phyloP scores from a whole-genome alignment of 2,329 filamentous ascomycete genomes.

The Beauveria asiatica region DNA sequence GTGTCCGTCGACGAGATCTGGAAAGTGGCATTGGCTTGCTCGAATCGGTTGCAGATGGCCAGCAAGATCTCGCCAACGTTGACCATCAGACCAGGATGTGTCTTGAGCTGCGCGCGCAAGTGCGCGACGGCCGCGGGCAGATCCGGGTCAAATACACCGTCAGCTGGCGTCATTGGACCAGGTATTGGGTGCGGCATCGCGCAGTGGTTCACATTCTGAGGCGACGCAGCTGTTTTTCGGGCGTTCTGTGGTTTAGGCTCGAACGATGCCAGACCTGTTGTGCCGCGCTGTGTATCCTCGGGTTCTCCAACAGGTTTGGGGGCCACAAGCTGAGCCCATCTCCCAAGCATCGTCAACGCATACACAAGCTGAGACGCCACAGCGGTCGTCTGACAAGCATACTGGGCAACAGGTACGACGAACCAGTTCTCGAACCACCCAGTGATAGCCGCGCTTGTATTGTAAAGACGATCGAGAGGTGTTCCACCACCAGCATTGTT shows the following conservation, averaged over 20 bases:
- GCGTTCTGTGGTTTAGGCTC: constrained; percentile 2
- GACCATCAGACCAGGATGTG: constrained; percentile 36
- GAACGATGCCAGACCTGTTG: constrained; percentile 5
- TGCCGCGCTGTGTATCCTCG: neutral
- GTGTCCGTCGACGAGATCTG: constrained; percentile 22
- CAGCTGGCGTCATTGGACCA: neutral
- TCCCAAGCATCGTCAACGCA: constrained; percentile 40
- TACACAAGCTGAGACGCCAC: constrained; percentile 39
- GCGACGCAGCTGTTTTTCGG: neutral
- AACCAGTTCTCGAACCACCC: constrained; percentile 43
- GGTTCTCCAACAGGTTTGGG: constrained; percentile 20
- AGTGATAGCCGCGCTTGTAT: constrained; percentile 37
- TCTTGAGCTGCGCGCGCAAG: constrained; percentile 32
- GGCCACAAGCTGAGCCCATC: constrained; percentile 40
- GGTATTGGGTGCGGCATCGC: neutral
- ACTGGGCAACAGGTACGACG: constrained; percentile 31
- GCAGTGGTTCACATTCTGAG: neutral
- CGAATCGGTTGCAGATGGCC: constrained; percentile 32
- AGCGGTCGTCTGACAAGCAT: constrained; percentile 38
- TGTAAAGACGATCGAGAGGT: constrained; percentile 41
- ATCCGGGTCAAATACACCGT: constrained; percentile 23
- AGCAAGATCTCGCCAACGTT: constrained; percentile 36
- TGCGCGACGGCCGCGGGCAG: constrained; percentile 32
- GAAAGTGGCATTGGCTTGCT: constrained; percentile 32
- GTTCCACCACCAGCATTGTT: constrained; percentile 29